phyloP scores from a whole-genome alignment of 345 rosid species.

The Sisymbrium irio region DNA sequence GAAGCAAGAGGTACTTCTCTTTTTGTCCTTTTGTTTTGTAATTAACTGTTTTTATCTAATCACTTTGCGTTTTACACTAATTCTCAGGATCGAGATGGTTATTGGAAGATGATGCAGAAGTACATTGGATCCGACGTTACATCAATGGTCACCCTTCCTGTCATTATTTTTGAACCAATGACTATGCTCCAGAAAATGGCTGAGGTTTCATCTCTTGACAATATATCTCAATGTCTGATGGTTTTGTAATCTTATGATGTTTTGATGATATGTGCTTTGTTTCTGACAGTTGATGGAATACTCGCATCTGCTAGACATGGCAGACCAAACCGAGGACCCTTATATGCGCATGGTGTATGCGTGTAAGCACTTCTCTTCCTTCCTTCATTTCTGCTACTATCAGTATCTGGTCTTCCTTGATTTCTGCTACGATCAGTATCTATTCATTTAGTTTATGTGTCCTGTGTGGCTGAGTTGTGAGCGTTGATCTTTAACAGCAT shows the following conservation, averaged over 20 bases:
- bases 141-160: constrained; percentile 97
- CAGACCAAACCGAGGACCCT: constrained; percentile 93
- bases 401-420: neutral
- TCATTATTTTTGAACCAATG: constrained; percentile 89
- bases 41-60: neutral
- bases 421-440: neutral
- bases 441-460: neutral
- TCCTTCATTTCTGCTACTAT: neutral
- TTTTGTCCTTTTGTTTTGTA: neutral
- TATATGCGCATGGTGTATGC: constrained; percentile 92
- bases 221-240: neutral
- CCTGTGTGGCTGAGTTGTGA: constrained; percentile 1
- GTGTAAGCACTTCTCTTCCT: constrained; percentile 43
- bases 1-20: constrained; percentile 73
- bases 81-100: constrained; percentile 79
- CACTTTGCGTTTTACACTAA: constrained; percentile 6
- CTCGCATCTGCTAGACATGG: constrained; percentile 77
- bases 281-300: constrained; percentile 88
- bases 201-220: constrained; percentile 57
- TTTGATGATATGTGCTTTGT: constrained; percentile 16
- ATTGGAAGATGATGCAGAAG: constrained; percentile 99
- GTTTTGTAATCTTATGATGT: neutral
- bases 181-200: constrained; percentile 97
- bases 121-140: constrained; percentile 91
- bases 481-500: constrained; percentile 52